Percentiles rank a stretch among this genome's conserved stretches.
Conservation (phyloP, 306 rosid species). For the Cicer chorassanicum region DNA sequence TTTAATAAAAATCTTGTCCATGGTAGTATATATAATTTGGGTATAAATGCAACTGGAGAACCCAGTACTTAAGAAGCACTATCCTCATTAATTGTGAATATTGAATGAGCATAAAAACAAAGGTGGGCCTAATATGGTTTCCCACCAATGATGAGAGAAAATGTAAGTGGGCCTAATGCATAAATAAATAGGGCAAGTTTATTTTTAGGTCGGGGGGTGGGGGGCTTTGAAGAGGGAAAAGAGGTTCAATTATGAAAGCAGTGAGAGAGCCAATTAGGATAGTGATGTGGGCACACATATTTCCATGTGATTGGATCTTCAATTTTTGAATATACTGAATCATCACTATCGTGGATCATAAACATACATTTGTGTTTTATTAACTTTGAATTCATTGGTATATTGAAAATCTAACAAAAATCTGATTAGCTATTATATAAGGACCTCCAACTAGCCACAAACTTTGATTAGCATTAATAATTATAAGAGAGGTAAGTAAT, state of each 20-base stretch:
- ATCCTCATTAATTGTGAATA: slow-evolving; percentile 14
- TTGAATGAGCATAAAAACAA: too few species aligned
- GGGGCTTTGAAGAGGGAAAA: neutral
- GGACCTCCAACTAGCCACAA: too few species aligned
- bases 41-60: too few species aligned
- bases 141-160: too few species aligned
- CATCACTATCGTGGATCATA: slow-evolving; percentile 55
- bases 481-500: too few species aligned
- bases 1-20: neutral
- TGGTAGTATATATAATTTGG: neutral
- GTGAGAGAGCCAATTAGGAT: slow-evolving; percentile 37
- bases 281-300: slow-evolving; percentile 67
- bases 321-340: slow-evolving; percentile 40
- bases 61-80: neutral
- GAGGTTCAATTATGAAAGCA: slow-evolving; percentile 25
- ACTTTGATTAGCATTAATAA: too few species aligned
- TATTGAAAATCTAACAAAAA: too few species aligned
- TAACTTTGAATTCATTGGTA: too few species aligned
- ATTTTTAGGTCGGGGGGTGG: neutral
- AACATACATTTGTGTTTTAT: neutral
- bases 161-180: slow-evolving; percentile 36
- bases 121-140: slow-evolving; percentile 38
- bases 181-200: slow-evolving; percentile 31
- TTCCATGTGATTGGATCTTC: slow-evolving; percentile 48
- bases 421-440: too few species aligned